Evolutionary conservation across 495 filamentous ascomycete species (phyloP).

Genomic region (Chlorociboria aeruginascens): DNA sequence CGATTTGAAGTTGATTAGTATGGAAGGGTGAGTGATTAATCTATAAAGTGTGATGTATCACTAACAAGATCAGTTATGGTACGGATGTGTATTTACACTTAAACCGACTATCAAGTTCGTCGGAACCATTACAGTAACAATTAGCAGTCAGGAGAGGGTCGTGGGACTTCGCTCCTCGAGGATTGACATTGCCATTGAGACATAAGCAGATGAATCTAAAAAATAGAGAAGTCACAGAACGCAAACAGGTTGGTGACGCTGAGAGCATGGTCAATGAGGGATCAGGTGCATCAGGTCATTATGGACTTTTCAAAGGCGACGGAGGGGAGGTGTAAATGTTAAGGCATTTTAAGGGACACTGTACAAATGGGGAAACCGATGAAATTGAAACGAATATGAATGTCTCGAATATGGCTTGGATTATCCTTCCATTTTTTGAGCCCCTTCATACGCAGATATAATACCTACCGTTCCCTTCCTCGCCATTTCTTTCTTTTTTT

Average conservation of each 20-base stretch:
- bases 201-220: slow-evolving; percentile 43
- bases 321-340: slow-evolving; percentile 16
- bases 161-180: slow-evolving; percentile 41
- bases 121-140: slow-evolving; percentile 97
- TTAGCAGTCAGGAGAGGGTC: slow-evolving; percentile 77
- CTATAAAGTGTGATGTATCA: neutral
- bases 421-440: neutral
- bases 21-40: slow-evolving; percentile 73
- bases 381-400: too few relatives aligned
- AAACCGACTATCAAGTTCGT: slow-evolving; percentile 87
- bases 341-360: neutral
- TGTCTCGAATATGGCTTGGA: neutral
- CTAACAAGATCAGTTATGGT: slow-evolving; percentile 56
- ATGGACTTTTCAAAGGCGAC: slow-evolving; percentile 19
- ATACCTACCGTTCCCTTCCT: too few relatives aligned
- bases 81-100: slow-evolving; percentile 98
- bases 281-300: slow-evolving; percentile 6
- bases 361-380: slow-evolving; percentile 4
- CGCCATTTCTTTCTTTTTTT: too few relatives aligned
- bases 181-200: slow-evolving; percentile 70
- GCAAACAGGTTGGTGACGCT: slow-evolving; percentile 79
- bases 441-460: neutral
- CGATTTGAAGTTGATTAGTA: slow-evolving; percentile 93
- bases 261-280: slow-evolving; percentile 50
- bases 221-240: slow-evolving; percentile 61